Base-by-base conservation (phyloP, 805 yeast species). In the Ogataea henricii region DNA sequence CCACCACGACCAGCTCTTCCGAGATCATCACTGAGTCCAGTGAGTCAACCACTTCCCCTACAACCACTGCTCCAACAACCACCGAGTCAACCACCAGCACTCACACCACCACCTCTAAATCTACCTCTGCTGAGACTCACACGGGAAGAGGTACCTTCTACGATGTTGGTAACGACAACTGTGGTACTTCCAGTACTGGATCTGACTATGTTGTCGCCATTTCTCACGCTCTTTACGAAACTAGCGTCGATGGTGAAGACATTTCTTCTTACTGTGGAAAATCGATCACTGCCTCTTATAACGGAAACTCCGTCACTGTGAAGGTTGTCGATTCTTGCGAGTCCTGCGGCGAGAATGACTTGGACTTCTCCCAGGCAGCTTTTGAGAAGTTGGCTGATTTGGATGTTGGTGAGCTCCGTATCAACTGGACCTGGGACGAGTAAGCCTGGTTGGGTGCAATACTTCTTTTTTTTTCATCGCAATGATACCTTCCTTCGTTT, bases 291-390 rank as follows among this genome's bases (percentile, higher is more conserved):
- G 81, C 78, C 5, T 58, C 45, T 49, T 77, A 74, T 57, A 60
- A 65, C 43, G 79, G 78, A 22, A 77, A 76, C 38, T 68, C 79
- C 14, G 80, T 78, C 39, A 69, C 64, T 22, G 84, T 79, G 34
- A 74, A 71, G 25, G 82, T 79, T 39, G 81, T 75, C 18, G 84
- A 79, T 60, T 65, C 79, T 16, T 80, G 84, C 60, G 76, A 59
- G 36, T 79, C 76, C 1, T 79, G 84, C 54, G 53, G 63, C 32
- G 66, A 67, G 20, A 47, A 66, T 46, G 79, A 76, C 56, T 67
- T 79, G 47, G 83, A 80, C 58, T 72, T 79, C 44, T 76, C 83
- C 10, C 81, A 82, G n/a, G 44, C 72, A 37, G 84, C 83, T 3
- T 79, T 80, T 51, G 34, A 58, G 6, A 51, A 70, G 46, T 62